Base-by-base conservation (phyloP, 345 rosid species). In the Pistacia atlantica region DNA sequence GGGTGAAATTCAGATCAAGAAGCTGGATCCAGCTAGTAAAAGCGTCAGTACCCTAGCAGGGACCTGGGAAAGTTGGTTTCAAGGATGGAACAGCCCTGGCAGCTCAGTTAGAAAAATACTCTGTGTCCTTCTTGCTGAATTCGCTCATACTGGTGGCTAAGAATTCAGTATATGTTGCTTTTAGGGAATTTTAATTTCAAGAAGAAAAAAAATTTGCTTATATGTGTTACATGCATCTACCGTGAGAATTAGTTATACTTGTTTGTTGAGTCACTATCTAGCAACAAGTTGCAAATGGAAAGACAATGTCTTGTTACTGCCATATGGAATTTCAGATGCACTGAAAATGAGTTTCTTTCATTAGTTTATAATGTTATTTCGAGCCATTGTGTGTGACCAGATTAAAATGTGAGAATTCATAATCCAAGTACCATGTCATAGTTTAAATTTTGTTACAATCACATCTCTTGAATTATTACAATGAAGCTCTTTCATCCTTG, bases 31-130 rank as follows among this genome's bases (percentile, higher is more conserved):
- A 38, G 82, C n/a, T 37, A 90, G 83, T 74, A 93, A 87, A 84
- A 88, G 85, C 79, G 92, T 93, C 73, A 88, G 79, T 33, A 93
- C 98, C 17, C 58, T 95, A 71, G 98, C 94, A n/a, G 28, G 99
- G 99, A 75, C 90, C 94, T 14, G 99, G 98, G 66, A 95, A 92
- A 88, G 97, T 97, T 14, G 98, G 97, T 86, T 95, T 93, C 83
- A 89, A 83, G 83, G 97, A 93, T 73, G 99, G 99, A 83, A 74
- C 64, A 55, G 90, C 89, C 55, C 81, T 83, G 58, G 79, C 58
- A 33, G 93, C 99, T 76, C n/a, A n/a, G 98, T 93, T 54, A 71
- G 88, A 74, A 77, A 5, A 49, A 56, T 48, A n/a, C 38, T 22
- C 25, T 58, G 59, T 52, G 25, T 25, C 52, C n/a, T 59, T 28